A percentile compares a stretch with the other conserved stretches of the same genome.
These are phyloP conservation scores for Phalaenopsis hybrid DNA, from an alignment of 116 monocot species.

Conservation along the genomic window DNA sequence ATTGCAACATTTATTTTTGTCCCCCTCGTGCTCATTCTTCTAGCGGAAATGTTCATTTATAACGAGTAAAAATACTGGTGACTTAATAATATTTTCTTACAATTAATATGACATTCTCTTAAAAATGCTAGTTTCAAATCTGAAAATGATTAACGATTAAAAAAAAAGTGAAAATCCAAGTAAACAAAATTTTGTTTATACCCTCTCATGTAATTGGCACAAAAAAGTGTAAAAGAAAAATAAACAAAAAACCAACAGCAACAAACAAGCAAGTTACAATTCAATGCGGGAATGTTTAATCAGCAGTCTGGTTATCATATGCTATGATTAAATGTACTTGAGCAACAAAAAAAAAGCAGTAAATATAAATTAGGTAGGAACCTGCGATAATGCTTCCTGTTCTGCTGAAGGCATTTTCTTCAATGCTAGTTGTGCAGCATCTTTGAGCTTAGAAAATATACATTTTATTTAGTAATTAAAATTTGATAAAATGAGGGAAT, in stretches of 20 bases:
- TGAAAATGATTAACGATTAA: not conserved
- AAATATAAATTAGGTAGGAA: slow-evolving; percentile 14
- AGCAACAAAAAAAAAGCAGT: not conserved
- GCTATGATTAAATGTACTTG: not conserved
- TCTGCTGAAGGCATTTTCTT: slow-evolving; percentile 98
- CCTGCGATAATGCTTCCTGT: slow-evolving; percentile 93
- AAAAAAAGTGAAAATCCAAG: not conserved
- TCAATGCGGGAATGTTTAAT: not conserved
- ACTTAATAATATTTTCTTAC: not conserved
- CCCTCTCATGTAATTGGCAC: not conserved
- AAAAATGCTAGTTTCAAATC: not conserved
- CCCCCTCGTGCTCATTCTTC: not conserved
- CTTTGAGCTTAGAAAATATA: slow-evolving; percentile 56
- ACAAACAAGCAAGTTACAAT: not conserved
- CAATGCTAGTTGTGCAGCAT: slow-evolving; percentile 91
- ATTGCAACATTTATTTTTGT: not conserved
- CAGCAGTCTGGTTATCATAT: not conserved
- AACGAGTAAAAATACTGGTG: not conserved
- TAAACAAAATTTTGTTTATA: not conserved
- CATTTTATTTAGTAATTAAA: slow-evolving; percentile 1
- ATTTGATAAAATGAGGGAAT: not conserved
- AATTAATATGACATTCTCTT: not conserved
- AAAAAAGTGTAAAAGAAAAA: not conserved
- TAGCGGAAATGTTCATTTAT: not conserved
- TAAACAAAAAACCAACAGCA: not conserved